Conservation (phyloP, 1,284 basidiomycete genomes). For the Leccinum subrobustum region DNA sequence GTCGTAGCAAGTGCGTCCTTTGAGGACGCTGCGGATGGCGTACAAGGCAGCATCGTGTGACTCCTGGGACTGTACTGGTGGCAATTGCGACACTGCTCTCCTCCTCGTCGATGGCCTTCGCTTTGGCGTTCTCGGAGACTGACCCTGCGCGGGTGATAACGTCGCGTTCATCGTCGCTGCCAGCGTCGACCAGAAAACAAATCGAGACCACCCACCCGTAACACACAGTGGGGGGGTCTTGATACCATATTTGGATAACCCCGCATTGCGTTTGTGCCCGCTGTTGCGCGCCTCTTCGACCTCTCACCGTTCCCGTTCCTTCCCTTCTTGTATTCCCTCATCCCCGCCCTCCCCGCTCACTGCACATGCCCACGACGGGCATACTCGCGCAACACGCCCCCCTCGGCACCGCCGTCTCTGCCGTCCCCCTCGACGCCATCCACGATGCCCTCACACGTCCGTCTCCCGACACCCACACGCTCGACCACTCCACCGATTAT, state of each 20-base stretch:
- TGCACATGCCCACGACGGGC: slow-evolving; percentile 17
- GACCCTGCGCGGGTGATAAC: slow-evolving; percentile 32
- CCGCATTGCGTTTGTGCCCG: not conserved
- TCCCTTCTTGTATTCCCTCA: not conserved
- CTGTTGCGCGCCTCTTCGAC: not conserved
- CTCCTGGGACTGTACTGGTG: slow-evolving; percentile 53
- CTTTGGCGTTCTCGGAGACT: slow-evolving; percentile 29
- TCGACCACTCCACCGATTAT: slow-evolving; percentile 12
- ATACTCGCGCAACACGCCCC: not conserved
- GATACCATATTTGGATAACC: slow-evolving; percentile 13
- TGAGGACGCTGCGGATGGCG: slow-evolving; percentile 81
- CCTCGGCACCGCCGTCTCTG: slow-evolving; percentile 33
- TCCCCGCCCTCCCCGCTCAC: not conserved
- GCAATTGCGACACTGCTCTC: slow-evolving; percentile 59
- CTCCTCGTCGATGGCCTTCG: slow-evolving; percentile 45
- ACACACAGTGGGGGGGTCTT: slow-evolving; percentile 12
- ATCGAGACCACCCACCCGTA: slow-evolving; percentile 7
- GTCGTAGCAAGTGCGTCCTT: slow-evolving; percentile 87
- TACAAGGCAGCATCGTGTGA: slow-evolving; percentile 74
- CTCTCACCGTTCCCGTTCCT: not conserved
- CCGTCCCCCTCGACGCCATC: slow-evolving; percentile 20
- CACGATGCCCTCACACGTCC: slow-evolving; percentile 27
- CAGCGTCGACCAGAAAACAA: not conserved
- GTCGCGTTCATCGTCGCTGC: slow-evolving; percentile 39
- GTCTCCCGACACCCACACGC: slow-evolving; percentile 22